Evolutionary conservation across 2,329 filamentous ascomycete genomes (phyloP), one percentile per base, ranked within the genome.

Genomic region (Fusarium coffeatum): DNA sequence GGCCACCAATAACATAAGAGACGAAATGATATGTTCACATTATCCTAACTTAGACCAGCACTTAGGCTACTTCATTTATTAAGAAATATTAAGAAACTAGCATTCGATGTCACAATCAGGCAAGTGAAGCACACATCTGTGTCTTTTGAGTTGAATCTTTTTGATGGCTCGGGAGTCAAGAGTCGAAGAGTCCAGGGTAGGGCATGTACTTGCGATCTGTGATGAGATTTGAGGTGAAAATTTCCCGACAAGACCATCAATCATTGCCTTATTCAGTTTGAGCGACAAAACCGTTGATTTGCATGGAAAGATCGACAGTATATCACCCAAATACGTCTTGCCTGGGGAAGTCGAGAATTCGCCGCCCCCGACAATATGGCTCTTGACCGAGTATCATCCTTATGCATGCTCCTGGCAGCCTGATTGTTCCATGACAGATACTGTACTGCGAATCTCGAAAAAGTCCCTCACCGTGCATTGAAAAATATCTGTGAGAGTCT

Each of bases 341-440:
- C 41, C 64, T 56, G 47, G 32, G 67, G 57, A 59, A 51, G 60
- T 68, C 58, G 49, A 71, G 50, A 70, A 64, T 55, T 59, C 48
- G 67, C 55, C 59, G 50, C 28, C 55, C 54, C 59, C 55, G 55
- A 56, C 32, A 37, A 40, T 12, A 22, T n/a, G 12, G 27, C 47
- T 51, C 49, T 64, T 47, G 55, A 46, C 45, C 20, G 42, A 57
- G 37, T 16, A 45, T 56, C 22, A 47, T 42, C 30, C 50, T 57
- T 34, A 42, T 41, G 64, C 34, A 55, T n/a, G 32, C 30, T 28
- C 34, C 34, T 37, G 34, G 34, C 10, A 37, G 48, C 20, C 37
- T 22, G 53, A 22, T 10, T 28, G 41, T 43, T 53, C 25, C 34
- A 53, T 41, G n/a, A 28, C 13, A 25, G 22, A 37, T 11, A 25